Conservation (phyloP, 164 flowering plant genomes). For the Malania oleifera region DNA sequence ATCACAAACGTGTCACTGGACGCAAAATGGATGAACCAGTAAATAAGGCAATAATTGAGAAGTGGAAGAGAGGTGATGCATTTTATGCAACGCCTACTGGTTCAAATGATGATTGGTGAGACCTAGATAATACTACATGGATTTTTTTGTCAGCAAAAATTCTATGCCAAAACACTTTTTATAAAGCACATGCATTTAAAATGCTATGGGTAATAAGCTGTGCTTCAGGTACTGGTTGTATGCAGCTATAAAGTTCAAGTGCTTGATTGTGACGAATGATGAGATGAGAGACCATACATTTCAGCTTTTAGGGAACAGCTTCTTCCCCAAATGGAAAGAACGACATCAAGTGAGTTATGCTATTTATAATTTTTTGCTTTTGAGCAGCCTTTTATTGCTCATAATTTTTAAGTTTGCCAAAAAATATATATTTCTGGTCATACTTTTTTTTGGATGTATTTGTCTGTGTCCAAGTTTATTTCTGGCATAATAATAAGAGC, state of each 20-base stretch:
- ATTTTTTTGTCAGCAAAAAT: neutral
- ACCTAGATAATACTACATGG: constrained; percentile 2
- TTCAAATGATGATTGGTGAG: constrained; percentile 96
- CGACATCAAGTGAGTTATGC: constrained; percentile 80
- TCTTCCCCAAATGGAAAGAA: constrained; percentile 96
- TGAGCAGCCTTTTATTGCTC: neutral
- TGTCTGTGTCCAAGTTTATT: too few relatives aligned
- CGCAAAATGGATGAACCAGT: constrained; percentile 50
- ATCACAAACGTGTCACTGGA: constrained; percentile 66
- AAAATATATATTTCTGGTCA: too few relatives aligned
- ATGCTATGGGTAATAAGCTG: constrained; percentile 24
- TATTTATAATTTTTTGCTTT: neutral
- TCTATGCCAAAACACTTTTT: neutral
- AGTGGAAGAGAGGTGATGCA: constrained; percentile 84
- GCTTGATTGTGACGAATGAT: constrained; percentile 86
- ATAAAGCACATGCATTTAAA: constrained; percentile 11
- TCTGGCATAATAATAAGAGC: too few relatives aligned
- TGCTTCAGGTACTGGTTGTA: constrained; percentile 93
- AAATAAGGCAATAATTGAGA: constrained; percentile 53
- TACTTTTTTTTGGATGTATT: too few relatives aligned
- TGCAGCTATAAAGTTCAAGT: constrained; percentile 87
- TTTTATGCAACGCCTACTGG: constrained; percentile 93
- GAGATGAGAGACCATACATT: constrained; percentile 92
- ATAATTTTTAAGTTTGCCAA: neutral
- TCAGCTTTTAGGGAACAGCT: constrained; percentile 81